Evolutionary conservation across 208 protist species (phyloP).

Genomic region (Trypanosoma rangeli): DNA sequence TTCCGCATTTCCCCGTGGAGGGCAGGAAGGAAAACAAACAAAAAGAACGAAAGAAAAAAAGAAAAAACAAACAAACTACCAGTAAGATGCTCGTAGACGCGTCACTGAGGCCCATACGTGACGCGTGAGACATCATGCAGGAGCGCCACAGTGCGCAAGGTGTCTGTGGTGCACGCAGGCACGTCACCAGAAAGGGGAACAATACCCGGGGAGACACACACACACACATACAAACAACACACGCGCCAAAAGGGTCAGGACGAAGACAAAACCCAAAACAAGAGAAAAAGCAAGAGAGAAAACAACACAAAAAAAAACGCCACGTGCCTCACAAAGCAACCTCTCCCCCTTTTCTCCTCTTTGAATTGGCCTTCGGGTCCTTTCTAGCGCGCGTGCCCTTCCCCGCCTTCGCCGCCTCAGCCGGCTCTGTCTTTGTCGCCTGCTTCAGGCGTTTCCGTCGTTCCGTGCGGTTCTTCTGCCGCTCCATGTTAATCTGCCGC

Average conservation of each 20-base stretch:
- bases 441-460: conserved; percentile 48
- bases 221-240: background rate
- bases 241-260: background rate
- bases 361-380: conserved; percentile 1
- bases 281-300: too few relatives aligned
- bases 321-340: background rate
- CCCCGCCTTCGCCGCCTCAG: background rate
- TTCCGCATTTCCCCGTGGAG: background rate
- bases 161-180: background rate
- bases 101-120: background rate
- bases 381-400: background rate
- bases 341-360: background rate
- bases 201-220: background rate
- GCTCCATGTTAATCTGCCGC: conserved; percentile 44
- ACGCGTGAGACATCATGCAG: background rate
- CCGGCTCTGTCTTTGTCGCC: background rate
- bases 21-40: background rate
- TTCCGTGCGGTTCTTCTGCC: conserved; percentile 55
- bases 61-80: conserved; percentile 4
- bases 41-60: background rate
- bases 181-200: background rate
- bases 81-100: background rate
- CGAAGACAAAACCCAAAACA: background rate
- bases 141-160: background rate
- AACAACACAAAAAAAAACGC: background rate